These are phyloP conservation scores for Monilinia laxa DNA, from an alignment of 2,329 filamentous ascomycete species.

Conservation along the genomic window DNA sequence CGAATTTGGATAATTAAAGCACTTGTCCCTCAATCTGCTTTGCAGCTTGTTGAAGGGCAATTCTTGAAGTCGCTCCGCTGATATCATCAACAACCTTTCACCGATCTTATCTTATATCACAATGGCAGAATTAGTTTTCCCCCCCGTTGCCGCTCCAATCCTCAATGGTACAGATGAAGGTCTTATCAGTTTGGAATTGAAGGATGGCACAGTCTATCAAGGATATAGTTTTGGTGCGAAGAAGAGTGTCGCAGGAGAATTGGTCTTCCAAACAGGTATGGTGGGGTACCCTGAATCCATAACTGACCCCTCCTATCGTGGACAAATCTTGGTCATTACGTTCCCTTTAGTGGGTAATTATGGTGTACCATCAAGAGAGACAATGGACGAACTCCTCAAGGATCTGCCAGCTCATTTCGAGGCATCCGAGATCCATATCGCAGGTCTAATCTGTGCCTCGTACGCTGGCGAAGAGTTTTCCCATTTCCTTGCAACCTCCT, in stretches of 20 bases:
- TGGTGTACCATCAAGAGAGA: slow-evolving; percentile 85
- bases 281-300: slow-evolving; percentile 96
- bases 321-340: slow-evolving; percentile 94
- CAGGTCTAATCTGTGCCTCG: slow-evolving; percentile 84
- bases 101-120: background rate
- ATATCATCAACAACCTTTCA: slow-evolving; percentile 5
- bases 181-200: slow-evolving; percentile 83
- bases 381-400: slow-evolving; percentile 78
- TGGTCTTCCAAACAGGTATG: slow-evolving; percentile 99
- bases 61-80: slow-evolving; percentile 6
- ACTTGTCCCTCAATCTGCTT: slow-evolving; percentile 26
- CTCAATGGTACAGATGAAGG: slow-evolving; percentile 49
- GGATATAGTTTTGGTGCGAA: slow-evolving; percentile 95
- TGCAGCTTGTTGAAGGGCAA: slow-evolving; percentile 29
- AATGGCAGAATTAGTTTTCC: slow-evolving; percentile 29
- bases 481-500: slow-evolving; percentile 87
- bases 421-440: slow-evolving; percentile 87
- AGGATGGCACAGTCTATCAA: slow-evolving; percentile 88
- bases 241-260: slow-evolving; percentile 91
- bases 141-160: slow-evolving; percentile 32
- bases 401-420: slow-evolving; percentile 93
- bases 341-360: slow-evolving; percentile 97
- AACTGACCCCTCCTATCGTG: slow-evolving; percentile 83
- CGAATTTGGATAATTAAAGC: slow-evolving; percentile 20
- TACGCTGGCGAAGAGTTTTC: slow-evolving; percentile 96